Base-by-base conservation (phyloP, 148 eudicot species). In the Camellia granthamiana region DNA sequence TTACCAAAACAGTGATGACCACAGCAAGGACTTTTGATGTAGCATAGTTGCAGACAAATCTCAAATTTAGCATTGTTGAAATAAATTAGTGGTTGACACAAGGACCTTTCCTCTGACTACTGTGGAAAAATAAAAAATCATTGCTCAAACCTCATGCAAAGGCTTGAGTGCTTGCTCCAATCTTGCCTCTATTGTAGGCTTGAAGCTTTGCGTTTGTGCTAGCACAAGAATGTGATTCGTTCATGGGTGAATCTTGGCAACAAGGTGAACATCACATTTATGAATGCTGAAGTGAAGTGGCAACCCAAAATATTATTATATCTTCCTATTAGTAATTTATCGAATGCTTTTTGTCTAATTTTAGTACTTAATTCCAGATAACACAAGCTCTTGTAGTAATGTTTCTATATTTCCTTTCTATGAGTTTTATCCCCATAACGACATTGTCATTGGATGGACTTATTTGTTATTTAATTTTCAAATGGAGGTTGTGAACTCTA, bases 401-500 rank as follows among this genome's bases (percentile, higher is more conserved):
- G 12, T 55, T 55, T 55, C 14, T 55, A 55, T 55, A 55, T 60
- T n/a, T n/a, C 63, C 63, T 60, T 60, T 44, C 12, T 9, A 43
- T 44, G 30, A 69, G 9, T 44, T 72, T 11, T 51, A 14, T 3
- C 14, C 11, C 64, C 38, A n/a, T 60, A 19, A 14, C 16, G 3
- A 44, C 12, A 42, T n/a, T 71, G 10, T 23, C 59, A 6, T 79
- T 14, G 3, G 44, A 16, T 6, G 13, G 70, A 41, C 21, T 30
- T 21, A 54, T 30, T 61, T 12, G 19, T 7, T 47, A 5, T 41
- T 58, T 72, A 3, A 46, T 80, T 64, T 59, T 16, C 7, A 1
- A 38, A 51, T 76, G 72, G 91, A 93, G 97, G 93, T 93, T 75
- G 64, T 85, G 85, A 95, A 95, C 72, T 90, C 97, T 11, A 91